Evolutionary conservation across 192 early-diverging fungal species (phyloP), one percentile per base, ranked within the genome.

Genomic region (Backusella circina): DNA sequence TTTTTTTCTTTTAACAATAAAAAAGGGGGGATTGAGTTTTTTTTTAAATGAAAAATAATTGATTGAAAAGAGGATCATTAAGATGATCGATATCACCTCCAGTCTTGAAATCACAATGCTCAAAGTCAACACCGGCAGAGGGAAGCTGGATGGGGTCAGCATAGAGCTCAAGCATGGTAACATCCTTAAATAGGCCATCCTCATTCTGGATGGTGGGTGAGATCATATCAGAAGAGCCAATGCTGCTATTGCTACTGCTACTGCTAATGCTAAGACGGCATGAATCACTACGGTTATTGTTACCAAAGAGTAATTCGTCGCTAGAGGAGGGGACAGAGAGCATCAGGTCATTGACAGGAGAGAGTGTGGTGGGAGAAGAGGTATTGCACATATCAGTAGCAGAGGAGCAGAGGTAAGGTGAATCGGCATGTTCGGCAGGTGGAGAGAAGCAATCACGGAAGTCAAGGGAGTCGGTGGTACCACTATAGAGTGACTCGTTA

Each of bases 391-490:
- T 16, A 38, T 35, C 13, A 31, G 26, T 30, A 41, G 10, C 33
- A 33, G 31, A 2, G 0, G 54, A 64, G 44, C 28, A 47, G 31
- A 61, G 28, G 54, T 61, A 61, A 61, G 54, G 54, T 28, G 54
- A 61, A 28, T 61, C 54, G 9, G 23, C 31, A 21, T 37, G 30
- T 2, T 67, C 39, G 21, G 76, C 13, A 37, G 71, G 72, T 13
- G 77, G 77, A 0, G 77, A 78, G 71, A 81, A 77, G 61, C 79
- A 81, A 38, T 74, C 73, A 41, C 32, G 57, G 35, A 74, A 74
- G 10, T 74, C 73, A 32, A 74, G 61, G 7, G 73, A 65, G 15
- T 61, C 73, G 15, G 73, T 74, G 21, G 73, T 74, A 2, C 73
- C 73, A 47, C 73, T 74, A 44, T 65, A 74, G 26, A 64, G 5